Percentiles rank a stretch among this genome's conserved stretches.
Evolutionary conservation across 208 protist genomes (phyloP).

Genomic region (Leishmania guyanensis): DNA sequence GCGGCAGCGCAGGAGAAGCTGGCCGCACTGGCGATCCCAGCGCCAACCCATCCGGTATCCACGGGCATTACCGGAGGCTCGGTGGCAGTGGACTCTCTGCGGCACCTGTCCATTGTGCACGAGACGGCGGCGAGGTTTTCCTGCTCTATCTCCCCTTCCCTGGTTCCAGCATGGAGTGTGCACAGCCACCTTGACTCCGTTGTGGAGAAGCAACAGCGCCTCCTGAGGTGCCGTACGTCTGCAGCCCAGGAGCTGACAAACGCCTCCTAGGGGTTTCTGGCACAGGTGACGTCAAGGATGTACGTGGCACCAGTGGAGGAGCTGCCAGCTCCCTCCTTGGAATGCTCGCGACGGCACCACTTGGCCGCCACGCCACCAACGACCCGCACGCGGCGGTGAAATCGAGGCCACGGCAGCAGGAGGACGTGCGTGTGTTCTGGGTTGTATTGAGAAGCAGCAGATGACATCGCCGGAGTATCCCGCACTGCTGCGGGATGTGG

Average conservation of each 20-base stretch:
- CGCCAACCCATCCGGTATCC: not conserved
- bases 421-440: not conserved
- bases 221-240: not conserved
- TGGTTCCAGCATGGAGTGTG: not conserved
- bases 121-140: not conserved
- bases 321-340: not conserved
- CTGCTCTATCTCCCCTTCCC: not conserved
- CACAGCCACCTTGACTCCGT: not conserved
- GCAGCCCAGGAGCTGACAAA: not conserved
- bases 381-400: not conserved
- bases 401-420: not conserved
- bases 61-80: not conserved
- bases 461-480: not conserved
- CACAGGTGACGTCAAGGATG: constrained; percentile 12
- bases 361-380: not conserved
- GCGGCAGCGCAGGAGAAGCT: constrained; percentile 4
- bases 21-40: not conserved
- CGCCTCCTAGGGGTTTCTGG: constrained; percentile 17
- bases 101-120: not conserved
- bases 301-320: constrained; percentile 17
- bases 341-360: not conserved
- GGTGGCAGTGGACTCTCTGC: not conserved
- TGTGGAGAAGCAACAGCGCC: not conserved
- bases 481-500: not conserved
- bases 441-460: not conserved